Base-by-base conservation (phyloP, 176 grass and related monocot species). In the Zoysia pacifica region DNA sequence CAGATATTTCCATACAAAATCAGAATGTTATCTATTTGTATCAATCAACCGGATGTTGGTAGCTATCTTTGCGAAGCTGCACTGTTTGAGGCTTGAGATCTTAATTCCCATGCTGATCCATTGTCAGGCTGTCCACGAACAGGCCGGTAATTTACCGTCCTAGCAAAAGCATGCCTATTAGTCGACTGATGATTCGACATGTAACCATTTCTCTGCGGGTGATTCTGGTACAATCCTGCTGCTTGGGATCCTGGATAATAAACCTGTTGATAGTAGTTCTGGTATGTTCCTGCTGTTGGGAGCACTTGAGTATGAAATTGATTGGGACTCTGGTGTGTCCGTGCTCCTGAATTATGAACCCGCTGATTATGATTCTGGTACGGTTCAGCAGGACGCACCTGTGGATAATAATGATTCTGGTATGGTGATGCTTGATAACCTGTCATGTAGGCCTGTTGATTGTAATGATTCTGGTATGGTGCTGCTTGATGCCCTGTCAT, bases 81-180 rank as follows among this genome's bases (percentile, higher is more conserved):
- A n/a, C 58, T 55, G 72, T 67, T 41, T 12, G 77, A 55, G 37
- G 65, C 81, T 81, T 84, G 71, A 14, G 65, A 76, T 1, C 48
- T 48, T 1, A 48, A 58, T 47, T 84, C 71, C 18, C 11, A 2
- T 62, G 47, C 60, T 5, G 86, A 72, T 53, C 65, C 71, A 18
- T 76, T 77, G 9, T 77, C 43, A 3, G 65, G 47, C 18, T 74
- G 65, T 44, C 47, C 65, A 71, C 54, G 76, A 75, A 76, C 87
- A 49, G 81, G 81, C 70, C 65, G 18, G 2, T 75, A 58, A 55
- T 72, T 69, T 49, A 19, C 28, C 53, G 62, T 47, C 11, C 10
- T 55, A 40, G 54, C 28, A 28, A 28, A 28, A 28, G 28, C 39
- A 48, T 56, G 36, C 64, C 70, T 64, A n/a, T 62, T 73, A 44